Evolutionary conservation across 1,284 basidiomycete genomes (phyloP).

Genomic region (Bjerkandera adusta): DNA sequence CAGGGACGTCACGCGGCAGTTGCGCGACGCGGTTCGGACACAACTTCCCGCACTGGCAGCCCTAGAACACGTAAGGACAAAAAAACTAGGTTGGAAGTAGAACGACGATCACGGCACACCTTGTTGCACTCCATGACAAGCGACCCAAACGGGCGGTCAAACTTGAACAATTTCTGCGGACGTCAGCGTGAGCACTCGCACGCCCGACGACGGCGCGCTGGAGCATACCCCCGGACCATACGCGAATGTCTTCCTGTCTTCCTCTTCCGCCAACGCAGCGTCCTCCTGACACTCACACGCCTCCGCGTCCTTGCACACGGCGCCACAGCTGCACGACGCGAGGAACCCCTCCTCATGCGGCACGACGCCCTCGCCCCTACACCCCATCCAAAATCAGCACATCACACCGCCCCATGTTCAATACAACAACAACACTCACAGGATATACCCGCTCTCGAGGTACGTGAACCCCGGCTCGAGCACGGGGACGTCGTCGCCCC

Average conservation of each 20-base stretch:
- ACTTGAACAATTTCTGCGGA: slow-evolving; percentile 47
- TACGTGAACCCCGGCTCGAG: slow-evolving; percentile 45
- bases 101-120: too few species aligned
- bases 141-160: slow-evolving; percentile 38
- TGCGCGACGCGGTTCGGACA: slow-evolving; percentile 39
- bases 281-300: slow-evolving; percentile 32
- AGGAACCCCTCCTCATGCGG: slow-evolving; percentile 21
- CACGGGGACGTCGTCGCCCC: slow-evolving; percentile 45
- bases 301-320: slow-evolving; percentile 24
- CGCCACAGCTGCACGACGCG: slow-evolving; percentile 31
- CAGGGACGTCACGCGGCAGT: slow-evolving; percentile 31
- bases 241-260: slow-evolving; percentile 31
- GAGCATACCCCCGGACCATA: slow-evolving; percentile 36
- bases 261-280: slow-evolving; percentile 24
- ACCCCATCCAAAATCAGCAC: not conserved
- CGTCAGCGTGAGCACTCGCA: not conserved
- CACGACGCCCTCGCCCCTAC: slow-evolving; percentile 8
- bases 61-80: not conserved
- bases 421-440: slow-evolving; percentile 31
- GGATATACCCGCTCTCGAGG: slow-evolving; percentile 48
- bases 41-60: too few species aligned
- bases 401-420: not conserved
- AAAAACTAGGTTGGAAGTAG: not conserved
- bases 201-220: not conserved
- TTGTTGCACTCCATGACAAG: slow-evolving; percentile 63